Evolutionary conservation across 805 yeast genomes (phyloP), one percentile per base, ranked within the genome.

Genomic region (Nakazawaea anatomiae): DNA sequence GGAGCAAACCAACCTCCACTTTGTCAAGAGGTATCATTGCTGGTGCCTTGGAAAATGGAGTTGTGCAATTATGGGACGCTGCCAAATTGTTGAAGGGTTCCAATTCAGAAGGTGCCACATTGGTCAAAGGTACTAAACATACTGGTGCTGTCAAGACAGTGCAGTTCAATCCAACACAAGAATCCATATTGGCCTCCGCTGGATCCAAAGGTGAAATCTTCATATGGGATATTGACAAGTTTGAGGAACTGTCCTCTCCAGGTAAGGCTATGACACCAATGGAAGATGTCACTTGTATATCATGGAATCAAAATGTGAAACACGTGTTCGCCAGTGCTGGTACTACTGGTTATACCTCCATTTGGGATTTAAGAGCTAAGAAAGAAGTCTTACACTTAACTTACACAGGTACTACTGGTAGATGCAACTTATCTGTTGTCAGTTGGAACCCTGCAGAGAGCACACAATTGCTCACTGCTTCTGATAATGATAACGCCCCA

Each of bases 371-470:
- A 57, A 87, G 87, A 62, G 82, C 90, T 40, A 85, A 84, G 64
- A 80, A 89, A 61, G 97, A 92, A 69, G 96, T 92, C 28, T 72
- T 94, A 54, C 96, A 89, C 66, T 75, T 94, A 64, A 78, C 82
- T 51, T 88, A 89, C 66, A 72, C 83, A 27, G 82, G 85, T 6
- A 70, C 79, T 10, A 59, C 64, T 25, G 76, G 75, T 42, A 79
- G 85, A 61, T 85, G 90, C 28, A 85, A 84, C 51, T 76, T 92
- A 47, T 82, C 95, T 36, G 77, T 79, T 54, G 95, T 94, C 11
- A 89, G 85, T 52, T 94, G 99, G 99, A 97, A 94, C 67, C 99
- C 99, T 51, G 70, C 77, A 42, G 85, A 84, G 69, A 82, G 92
- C 52, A 92, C 98, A 12, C 85, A 82, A 64, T 78, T 94, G 53